Evolutionary conservation across 2,329 filamentous ascomycete genomes (phyloP).

Genomic region (Claviceps paspali): DNA sequence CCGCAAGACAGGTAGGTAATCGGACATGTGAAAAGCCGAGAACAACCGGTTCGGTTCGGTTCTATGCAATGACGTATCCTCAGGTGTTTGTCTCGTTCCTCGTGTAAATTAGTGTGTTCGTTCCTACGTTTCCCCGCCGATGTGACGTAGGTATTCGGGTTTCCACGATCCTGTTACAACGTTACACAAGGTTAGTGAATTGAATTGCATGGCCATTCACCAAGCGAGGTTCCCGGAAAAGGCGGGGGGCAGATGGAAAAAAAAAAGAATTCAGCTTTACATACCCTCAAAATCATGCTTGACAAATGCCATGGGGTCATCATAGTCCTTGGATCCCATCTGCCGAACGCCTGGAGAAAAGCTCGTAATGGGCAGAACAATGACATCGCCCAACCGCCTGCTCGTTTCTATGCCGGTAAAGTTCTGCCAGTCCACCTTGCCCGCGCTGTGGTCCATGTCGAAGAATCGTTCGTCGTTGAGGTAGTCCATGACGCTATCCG

Average conservation of each 20-base stretch:
- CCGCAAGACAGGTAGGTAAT: no score
- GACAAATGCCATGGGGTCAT: constrained; percentile 94
- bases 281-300: constrained; percentile 92
- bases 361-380: constrained; percentile 88
- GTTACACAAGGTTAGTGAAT: no score
- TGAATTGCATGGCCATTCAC: no score
- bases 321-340: constrained; percentile 77
- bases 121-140: constrained; percentile 33
- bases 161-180: constrained; percentile 52
- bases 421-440: constrained; percentile 68
- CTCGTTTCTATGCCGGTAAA: constrained; percentile 76
- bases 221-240: no score
- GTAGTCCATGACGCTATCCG: constrained; percentile 79
- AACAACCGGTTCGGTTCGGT: no score
- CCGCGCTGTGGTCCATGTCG: constrained; percentile 54
- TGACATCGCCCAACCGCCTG: constrained; percentile 84
- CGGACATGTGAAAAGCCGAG: no score
- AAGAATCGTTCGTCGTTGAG: constrained; percentile 88
- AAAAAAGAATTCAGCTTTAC: constrained; percentile 14
- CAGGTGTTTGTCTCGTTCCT: no score
- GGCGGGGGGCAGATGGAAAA: no score
- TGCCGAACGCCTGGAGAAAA: constrained; percentile 91
- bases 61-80: no score
- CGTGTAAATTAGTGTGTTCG: no score
- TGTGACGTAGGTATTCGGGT: constrained; percentile 54